A percentile compares a stretch with the other conserved stretches of the same genome.
Evolutionary conservation across 2,329 filamentous ascomycete species (phyloP).

Genomic region (Penicillium crustosum): DNA sequence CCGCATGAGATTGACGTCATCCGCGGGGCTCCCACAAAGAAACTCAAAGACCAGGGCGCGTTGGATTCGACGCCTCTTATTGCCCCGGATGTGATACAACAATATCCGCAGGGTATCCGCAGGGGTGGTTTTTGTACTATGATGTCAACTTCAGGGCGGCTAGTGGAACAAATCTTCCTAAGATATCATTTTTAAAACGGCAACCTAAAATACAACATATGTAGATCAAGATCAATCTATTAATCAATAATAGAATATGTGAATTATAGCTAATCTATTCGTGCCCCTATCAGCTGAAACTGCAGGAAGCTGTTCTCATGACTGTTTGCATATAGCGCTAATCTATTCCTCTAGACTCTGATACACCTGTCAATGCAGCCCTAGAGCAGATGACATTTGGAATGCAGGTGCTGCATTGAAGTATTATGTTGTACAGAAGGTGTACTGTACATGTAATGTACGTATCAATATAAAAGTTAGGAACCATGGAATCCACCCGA

Average conservation of each 20-base stretch:
- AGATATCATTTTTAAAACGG: not conserved
- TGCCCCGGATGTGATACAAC: slow-evolving; percentile 1
- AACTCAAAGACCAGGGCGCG: not conserved
- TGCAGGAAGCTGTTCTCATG: not conserved
- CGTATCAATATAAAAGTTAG: not conserved
- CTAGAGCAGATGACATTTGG: not conserved
- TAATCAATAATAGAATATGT: not conserved
- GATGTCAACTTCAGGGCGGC: not conserved
- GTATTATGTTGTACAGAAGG: not conserved
- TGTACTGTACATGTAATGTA: not conserved
- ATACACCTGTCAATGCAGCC: not conserved
- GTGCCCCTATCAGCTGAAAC: not conserved
- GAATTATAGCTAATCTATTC: not conserved
- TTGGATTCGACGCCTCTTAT: not conserved
- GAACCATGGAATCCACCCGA: slow-evolving; percentile 5
- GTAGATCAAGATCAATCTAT: not conserved
- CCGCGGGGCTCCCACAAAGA: not conserved
- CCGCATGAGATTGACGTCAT: slow-evolving; percentile 1
- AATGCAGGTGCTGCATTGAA: not conserved
- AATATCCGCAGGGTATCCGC: not conserved
- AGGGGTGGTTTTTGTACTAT: not conserved
- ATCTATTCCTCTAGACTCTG: not conserved
- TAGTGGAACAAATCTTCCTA: not conserved
- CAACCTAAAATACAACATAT: not conserved
- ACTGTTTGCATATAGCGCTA: not conserved